phyloP scores from a whole-genome alignment of 129 eudicot genomes.

The Deinandra increscens region DNA sequence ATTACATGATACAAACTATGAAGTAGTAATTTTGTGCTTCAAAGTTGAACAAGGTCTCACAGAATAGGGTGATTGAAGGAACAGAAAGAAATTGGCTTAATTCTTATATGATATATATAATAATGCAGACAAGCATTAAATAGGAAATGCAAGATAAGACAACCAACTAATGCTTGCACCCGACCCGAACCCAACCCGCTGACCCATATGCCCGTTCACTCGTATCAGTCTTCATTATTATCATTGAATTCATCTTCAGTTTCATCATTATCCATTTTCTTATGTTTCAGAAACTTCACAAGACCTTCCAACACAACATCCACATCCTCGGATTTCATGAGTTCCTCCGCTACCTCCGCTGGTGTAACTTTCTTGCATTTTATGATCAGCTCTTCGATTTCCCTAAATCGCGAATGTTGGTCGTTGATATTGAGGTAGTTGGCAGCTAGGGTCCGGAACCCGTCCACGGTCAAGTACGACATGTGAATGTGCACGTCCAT shows the following conservation, averaged over 20 bases:
- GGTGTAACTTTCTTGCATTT: conserved; percentile 48
- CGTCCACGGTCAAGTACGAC: conserved; percentile 57
- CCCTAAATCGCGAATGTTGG: conserved; percentile 35
- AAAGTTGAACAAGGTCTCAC: no score
- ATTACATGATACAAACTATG: no score
- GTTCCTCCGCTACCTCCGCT: conserved; percentile 70
- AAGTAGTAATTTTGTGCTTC: no score
- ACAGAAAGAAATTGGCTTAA: no score
- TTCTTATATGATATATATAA: no score
- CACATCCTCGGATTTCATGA: conserved; percentile 52
- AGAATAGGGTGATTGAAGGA: no score
- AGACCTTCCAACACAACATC: conserved; percentile 50
- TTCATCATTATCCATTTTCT: conserved; percentile 35
- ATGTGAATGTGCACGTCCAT: conserved; percentile 84
- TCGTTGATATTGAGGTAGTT: conserved; percentile 50
- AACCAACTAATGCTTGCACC: no score
- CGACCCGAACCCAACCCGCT: no score
- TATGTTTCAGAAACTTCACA: conserved; percentile 33
- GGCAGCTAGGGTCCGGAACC: conserved; percentile 50
- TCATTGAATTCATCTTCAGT: conserved; percentile 19
- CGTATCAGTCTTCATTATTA: no score
- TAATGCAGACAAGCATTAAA: no score
- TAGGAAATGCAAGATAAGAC: no score
- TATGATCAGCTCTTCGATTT: conserved; percentile 54
- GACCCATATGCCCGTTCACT: no score